Base-by-base conservation (phyloP, 2,329 filamentous ascomycete genomes). In the Orbilia quercus region DNA sequence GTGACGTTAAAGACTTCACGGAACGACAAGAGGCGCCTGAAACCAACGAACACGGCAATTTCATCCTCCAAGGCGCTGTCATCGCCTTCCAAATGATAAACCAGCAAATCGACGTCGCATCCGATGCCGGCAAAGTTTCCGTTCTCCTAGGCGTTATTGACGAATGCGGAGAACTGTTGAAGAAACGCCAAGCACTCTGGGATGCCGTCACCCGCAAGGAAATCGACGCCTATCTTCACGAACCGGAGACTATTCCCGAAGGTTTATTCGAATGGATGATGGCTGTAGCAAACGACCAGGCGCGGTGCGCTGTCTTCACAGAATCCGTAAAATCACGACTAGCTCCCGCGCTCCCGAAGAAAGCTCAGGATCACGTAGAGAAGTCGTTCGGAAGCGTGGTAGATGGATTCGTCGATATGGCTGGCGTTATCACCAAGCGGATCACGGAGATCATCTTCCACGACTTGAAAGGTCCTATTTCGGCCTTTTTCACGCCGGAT, bases 241-340 rank as follows among this genome's bases (percentile, higher is more conserved):
- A 82, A 72, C 71, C 75, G 4, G 77, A 78, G 12, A 76, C 75
- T 18, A 72, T 76, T 20, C 76, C 76, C 18, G 76, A 77, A 40
- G 77, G 77, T 53, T 74, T 78, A 38, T 81, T 84, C 18, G 95
- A 99, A 82, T 99, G 94, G 92, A 89, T 99, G 64, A 89, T 99
- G 59, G 93, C 95, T 48, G 92, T 96, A 66, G 95, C 96, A 77
- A 99, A 99, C 82, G 95, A 99, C 82, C 95, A 99, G 81, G 98
- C 99, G 80, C 93, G 93, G 65, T 97, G 92, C 81, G 96, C 99
- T 78, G 95, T 98, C 80, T 96, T 98, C 79, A 90, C 90, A 76
- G 90, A 91, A 74, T 90, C 91, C 59, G 87, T 88, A 59, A 76
- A 76, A 16, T 87, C 87, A 71, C 88, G 90, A 31, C 83, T 90